phyloP scores from a whole-genome alignment of 495 filamentous ascomycete genomes.

The Corynascus novoguineensis region DNA sequence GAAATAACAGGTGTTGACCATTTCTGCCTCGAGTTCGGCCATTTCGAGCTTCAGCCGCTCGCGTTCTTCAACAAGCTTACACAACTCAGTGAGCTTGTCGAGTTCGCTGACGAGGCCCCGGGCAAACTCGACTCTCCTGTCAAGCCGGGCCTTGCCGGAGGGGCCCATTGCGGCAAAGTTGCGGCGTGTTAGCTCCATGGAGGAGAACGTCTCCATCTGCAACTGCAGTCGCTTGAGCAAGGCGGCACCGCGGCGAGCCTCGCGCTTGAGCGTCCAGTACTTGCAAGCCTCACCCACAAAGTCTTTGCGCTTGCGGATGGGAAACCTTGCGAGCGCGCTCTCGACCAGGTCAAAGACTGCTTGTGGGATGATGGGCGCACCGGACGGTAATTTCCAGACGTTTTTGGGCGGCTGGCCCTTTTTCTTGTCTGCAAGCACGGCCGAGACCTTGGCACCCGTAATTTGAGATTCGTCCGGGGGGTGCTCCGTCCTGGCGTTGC shows the following conservation, averaged over 20 bases:
- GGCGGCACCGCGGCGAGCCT: constrained; percentile 84
- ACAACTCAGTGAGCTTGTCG: constrained; percentile 61
- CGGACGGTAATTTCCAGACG: constrained; percentile 91
- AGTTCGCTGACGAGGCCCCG: constrained; percentile 69
- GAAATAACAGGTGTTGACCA: constrained; percentile 85
- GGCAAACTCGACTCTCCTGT: constrained; percentile 82
- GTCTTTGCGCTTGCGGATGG: constrained; percentile 78
- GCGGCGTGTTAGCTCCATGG: constrained; percentile 90
- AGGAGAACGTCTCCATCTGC: constrained; percentile 90
- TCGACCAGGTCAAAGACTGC: constrained; percentile 77
- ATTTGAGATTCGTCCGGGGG: constrained; percentile 52
- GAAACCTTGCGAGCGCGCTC: constrained; percentile 70
- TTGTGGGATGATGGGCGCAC: constrained; percentile 87
- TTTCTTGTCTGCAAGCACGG: constrained; percentile 68
- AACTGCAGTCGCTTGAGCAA: constrained; percentile 87
- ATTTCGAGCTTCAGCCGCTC: constrained; percentile 71
- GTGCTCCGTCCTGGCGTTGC: constrained; percentile 53
- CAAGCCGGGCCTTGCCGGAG: constrained; percentile 68
- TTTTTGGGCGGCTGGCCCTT: constrained; percentile 60
- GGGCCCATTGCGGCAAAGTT: constrained; percentile 91
- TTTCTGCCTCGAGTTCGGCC: constrained; percentile 63
- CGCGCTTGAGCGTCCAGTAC: constrained; percentile 96
- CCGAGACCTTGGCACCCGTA: constrained; percentile 46
- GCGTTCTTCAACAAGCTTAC: constrained; percentile 61
- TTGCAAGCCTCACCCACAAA: constrained; percentile 88